Percentiles rank a stretch among this genome's conserved stretches.
phyloP scores from a whole-genome alignment of 2,329 filamentous ascomycete species.

The Microascus cirrosus region DNA sequence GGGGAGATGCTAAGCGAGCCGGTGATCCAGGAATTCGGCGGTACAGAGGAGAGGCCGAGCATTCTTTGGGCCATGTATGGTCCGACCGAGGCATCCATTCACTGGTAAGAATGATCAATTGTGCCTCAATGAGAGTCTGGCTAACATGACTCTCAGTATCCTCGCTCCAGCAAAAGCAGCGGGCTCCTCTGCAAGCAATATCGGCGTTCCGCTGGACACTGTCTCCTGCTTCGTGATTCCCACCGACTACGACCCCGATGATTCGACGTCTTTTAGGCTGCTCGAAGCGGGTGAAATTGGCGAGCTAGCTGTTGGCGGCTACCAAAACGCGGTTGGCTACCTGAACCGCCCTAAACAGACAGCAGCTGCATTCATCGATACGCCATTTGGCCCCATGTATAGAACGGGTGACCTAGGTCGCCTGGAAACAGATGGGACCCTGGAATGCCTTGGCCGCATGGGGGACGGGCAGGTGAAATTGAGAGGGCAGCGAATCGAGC shows the following conservation, averaged over 20 bases:
- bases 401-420: slow-evolving; percentile 76
- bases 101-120: slow-evolving; percentile 41
- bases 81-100: slow-evolving; percentile 83
- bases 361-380: slow-evolving; percentile 55
- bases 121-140: not conserved
- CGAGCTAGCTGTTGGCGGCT: slow-evolving; percentile 71
- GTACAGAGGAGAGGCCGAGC: slow-evolving; percentile 34
- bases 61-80: slow-evolving; percentile 92
- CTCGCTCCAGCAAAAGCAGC: slow-evolving; percentile 52
- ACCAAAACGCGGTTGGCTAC: slow-evolving; percentile 71
- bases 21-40: slow-evolving; percentile 72
- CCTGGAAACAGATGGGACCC: slow-evolving; percentile 51
- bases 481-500: slow-evolving; percentile 70
- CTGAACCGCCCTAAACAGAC: slow-evolving; percentile 74
- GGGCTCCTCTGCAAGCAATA: slow-evolving; percentile 50
- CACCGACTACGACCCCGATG: slow-evolving; percentile 21
- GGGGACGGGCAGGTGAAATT: slow-evolving; percentile 76
- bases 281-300: slow-evolving; percentile 58
- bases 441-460: slow-evolving; percentile 80
- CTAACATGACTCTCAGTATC: slow-evolving; percentile 38
- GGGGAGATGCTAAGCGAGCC: slow-evolving; percentile 81
- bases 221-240: slow-evolving; percentile 66
- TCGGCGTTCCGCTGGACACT: slow-evolving; percentile 69
- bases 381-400: slow-evolving; percentile 61
- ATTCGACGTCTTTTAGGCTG: slow-evolving; percentile 29